These are phyloP conservation scores for Suhomyces yuchorum DNA, from an alignment of 1,139 yeast genomes.

Conservation along the genomic window DNA sequence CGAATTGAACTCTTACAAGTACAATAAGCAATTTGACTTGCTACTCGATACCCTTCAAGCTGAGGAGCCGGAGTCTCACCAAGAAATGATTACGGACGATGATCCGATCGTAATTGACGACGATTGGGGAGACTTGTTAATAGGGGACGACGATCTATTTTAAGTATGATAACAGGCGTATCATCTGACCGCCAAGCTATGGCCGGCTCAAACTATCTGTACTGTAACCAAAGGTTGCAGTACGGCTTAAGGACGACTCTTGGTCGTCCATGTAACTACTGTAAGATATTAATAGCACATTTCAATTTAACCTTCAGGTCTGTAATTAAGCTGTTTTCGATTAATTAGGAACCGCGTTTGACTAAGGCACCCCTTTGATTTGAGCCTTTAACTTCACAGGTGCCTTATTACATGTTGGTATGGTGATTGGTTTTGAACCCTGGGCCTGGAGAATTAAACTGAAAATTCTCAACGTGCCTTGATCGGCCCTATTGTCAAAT, in stretches of 20 bases:
- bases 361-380: not conserved
- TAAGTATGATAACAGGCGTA: not conserved
- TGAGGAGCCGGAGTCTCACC: conserved; percentile 13
- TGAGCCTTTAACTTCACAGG: not conserved
- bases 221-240: too few relatives aligned
- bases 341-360: not conserved
- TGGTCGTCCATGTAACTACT: conserved; percentile 3
- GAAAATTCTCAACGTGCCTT: not conserved
- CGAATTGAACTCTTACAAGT: conserved; percentile 33
- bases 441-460: not conserved
- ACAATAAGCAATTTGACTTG: conserved; percentile 28
- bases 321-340: not conserved
- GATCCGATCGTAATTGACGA: conserved; percentile 1
- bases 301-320: too few relatives aligned
- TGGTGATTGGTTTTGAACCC: not conserved
- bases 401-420: not conserved
- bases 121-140: conserved; percentile 6
- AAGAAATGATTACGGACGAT: not conserved
- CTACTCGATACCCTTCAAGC: conserved; percentile 8
- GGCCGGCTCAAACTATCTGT: not conserved
- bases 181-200: not conserved
- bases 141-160: conserved; percentile 11
- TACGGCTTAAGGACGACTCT: not conserved
- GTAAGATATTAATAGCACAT: conserved; percentile 2
- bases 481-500: not conserved